Evolutionary conservation across 768 basidiomycete species (phyloP).

Genomic region (Suillus americanus): DNA sequence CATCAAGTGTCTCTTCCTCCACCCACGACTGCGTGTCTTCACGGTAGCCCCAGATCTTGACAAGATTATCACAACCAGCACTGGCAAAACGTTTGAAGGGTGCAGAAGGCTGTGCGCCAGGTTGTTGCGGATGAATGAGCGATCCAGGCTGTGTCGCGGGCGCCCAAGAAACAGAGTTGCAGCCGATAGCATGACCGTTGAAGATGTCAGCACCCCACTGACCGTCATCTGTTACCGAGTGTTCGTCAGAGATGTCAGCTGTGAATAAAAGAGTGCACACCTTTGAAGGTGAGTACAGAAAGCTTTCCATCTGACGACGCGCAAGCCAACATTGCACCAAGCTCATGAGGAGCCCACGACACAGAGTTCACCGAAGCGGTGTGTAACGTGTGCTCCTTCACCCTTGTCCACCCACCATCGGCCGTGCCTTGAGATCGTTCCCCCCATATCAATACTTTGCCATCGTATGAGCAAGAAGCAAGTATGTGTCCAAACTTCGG

Average conservation of each 20-base stretch:
- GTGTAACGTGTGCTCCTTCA: constrained; percentile 94
- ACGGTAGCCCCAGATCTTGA: constrained; percentile 90
- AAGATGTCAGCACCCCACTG: constrained; percentile 96
- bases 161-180: constrained; percentile 97
- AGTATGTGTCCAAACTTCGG: constrained; percentile 96
- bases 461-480: constrained; percentile 98
- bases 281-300: constrained; percentile 95
- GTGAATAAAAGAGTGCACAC: constrained; percentile 43
- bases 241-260: neutral
- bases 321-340: constrained; percentile 95
- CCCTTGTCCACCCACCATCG: constrained; percentile 80
- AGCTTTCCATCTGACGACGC: constrained; percentile 97
- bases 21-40: constrained; percentile 88
- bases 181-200: constrained; percentile 93
- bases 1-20: constrained; percentile 87
- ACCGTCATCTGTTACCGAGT: constrained; percentile 71
- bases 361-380: constrained; percentile 97
- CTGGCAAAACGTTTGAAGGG: constrained; percentile 91
- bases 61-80: constrained; percentile 94
- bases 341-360: constrained; percentile 98
- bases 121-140: constrained; percentile 71
- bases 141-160: constrained; percentile 87
- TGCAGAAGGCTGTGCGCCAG: constrained; percentile 31
- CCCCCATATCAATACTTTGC: constrained; percentile 98
- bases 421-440: constrained; percentile 63